These are phyloP conservation scores for Mariannaea elegans DNA, from an alignment of 2,329 filamentous ascomycete genomes.

Conservation along the genomic window DNA sequence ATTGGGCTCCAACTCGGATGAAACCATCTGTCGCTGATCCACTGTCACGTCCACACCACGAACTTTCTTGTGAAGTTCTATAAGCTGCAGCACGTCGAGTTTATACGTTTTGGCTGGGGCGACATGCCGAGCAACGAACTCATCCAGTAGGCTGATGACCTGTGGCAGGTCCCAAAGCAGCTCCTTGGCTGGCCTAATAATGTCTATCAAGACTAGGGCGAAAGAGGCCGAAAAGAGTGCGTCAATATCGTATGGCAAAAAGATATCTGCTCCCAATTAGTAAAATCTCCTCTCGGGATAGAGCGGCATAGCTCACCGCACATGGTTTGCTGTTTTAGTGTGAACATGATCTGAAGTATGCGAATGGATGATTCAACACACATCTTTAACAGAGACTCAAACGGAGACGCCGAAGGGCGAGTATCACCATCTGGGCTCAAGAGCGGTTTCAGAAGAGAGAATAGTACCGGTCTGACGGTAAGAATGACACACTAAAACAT, in stretches of 20 bases:
- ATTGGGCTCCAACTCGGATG: not conserved
- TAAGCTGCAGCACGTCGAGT: slow-evolving; percentile 26
- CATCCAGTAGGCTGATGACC: slow-evolving; percentile 28
- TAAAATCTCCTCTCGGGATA: not conserved
- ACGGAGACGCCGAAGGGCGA: slow-evolving; percentile 20
- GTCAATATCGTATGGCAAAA: slow-evolving; percentile 33
- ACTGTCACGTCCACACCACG: not conserved
- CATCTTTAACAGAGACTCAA: slow-evolving; percentile 34
- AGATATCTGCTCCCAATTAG: slow-evolving; percentile 21
- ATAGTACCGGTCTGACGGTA: slow-evolving; percentile 30
- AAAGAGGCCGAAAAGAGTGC: slow-evolving; percentile 31
- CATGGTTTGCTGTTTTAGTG: slow-evolving; percentile 31
- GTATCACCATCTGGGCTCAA: slow-evolving; percentile 2
- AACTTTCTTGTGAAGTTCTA: slow-evolving; percentile 28
- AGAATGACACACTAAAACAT: slow-evolving; percentile 27
- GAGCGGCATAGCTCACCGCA: slow-evolving; percentile 17
- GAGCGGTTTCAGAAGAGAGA: slow-evolving; percentile 31
- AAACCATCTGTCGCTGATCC: not conserved
- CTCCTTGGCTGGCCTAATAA: slow-evolving; percentile 29
- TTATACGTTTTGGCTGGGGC: slow-evolving; percentile 31
- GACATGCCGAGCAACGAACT: slow-evolving; percentile 29
- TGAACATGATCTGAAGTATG: slow-evolving; percentile 31
- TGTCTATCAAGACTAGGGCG: slow-evolving; percentile 30
- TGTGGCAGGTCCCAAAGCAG: slow-evolving; percentile 32
- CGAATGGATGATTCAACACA: slow-evolving; percentile 29